Base-by-base conservation (phyloP, 1,139 yeast genomes). In the Lodderomyces margitis region DNA sequence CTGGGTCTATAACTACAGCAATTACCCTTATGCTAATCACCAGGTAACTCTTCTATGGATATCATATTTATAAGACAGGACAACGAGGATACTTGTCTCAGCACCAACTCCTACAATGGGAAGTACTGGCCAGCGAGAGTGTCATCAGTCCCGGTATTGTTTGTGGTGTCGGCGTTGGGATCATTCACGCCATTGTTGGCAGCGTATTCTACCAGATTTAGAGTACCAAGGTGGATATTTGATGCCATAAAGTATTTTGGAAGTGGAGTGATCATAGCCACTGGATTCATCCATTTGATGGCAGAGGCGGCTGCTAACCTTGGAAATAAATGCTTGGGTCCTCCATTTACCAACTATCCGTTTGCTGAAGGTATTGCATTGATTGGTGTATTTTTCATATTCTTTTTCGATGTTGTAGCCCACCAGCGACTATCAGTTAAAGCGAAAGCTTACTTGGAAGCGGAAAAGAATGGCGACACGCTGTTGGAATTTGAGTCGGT, bases 321-420 rank as follows among this genome's bases (percentile, higher is more conserved):
- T 10, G 45, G 54, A 2, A 51, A 61, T 36, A 57, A 55, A 7
- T 66, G 71, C 45, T 52, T 67, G 23, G 68, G 66, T 4, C 59
- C 58, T 1, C 49, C 53, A 1, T 61, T 59, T 44, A 49, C 44
- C 1, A 63, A 56, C 10, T 67, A 66, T 41, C 62, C 70, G 5
- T 66, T 68, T 64, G 56, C 69, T 1, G 59, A 62, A 23, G 70
- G 62, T 1, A 57, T 66, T 10, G 59, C 66, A 1, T 55, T 67
- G 34, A 58, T 66, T 52, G 63, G 67, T 3, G 57, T 60, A 0
- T 62, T 62, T 42, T 38, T 53, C 9, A 63, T 66, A 58, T 64
- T 65, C 45, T 49, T 59, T 16, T 53, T 62, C 34, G 69, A 64
- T 34, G 47, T 63, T 3, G 21, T 58, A 11, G 66, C 64, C 14